A percentile compares a stretch with the other conserved stretches of the same genome.
These are phyloP conservation scores for Ceratocystis lukuohia DNA, from an alignment of 2,329 filamentous ascomycete genomes.

Conservation along the genomic window DNA sequence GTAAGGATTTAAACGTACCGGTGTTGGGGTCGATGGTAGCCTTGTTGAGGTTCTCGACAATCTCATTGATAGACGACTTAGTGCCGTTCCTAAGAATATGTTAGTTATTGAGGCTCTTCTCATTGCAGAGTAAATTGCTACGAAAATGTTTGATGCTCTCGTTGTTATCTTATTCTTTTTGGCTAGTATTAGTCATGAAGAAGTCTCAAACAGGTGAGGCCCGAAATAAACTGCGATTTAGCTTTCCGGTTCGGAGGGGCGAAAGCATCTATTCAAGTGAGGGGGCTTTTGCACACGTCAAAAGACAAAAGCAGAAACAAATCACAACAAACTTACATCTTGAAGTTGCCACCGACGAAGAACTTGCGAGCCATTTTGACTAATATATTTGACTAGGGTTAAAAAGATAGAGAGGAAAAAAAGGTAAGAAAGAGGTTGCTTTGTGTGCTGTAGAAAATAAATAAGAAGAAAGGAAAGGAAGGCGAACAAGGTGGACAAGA, in stretches of 20 bases:
- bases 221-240: conserved; percentile 19
- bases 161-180: not conserved
- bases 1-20: conserved; percentile 7
- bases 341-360: conserved; percentile 98
- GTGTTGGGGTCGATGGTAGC: conserved; percentile 55
- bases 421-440: not conserved
- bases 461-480: conserved; percentile 6
- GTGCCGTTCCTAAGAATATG: conserved; percentile 67
- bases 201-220: not conserved
- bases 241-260: conserved; percentile 14
- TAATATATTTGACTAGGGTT: conserved; percentile 22
- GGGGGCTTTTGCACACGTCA: not conserved
- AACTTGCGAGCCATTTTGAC: conserved; percentile 84
- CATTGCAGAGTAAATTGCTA: not conserved
- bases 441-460: not conserved
- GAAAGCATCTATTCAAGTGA: conserved; percentile 5
- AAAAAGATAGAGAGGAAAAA: conserved; percentile 8
- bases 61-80: conserved; percentile 74
- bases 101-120: not conserved
- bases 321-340: conserved; percentile 56
- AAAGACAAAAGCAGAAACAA: conserved; percentile 14
- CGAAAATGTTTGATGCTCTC: not conserved
- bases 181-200: not conserved
- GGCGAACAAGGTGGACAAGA: not conserved
- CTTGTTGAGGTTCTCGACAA: conserved; percentile 78